These are phyloP conservation scores for Catharanthus roseus DNA, from an alignment of 257 asterid species.

Conservation along the genomic window DNA sequence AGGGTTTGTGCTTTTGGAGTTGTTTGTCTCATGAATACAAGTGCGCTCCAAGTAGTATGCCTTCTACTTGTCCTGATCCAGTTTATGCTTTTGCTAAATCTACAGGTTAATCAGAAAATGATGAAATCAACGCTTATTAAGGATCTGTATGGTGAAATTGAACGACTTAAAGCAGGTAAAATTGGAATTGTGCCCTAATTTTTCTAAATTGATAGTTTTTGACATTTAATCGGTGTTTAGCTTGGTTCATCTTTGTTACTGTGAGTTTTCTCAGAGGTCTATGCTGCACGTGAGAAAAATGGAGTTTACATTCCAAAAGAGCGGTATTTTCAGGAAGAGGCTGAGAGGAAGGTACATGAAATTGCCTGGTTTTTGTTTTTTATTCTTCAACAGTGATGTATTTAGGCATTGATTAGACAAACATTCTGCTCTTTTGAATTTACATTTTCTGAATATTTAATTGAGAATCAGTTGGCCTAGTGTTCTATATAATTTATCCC, in stretches of 20 bases:
- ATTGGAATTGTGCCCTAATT: background rate
- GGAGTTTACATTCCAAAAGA: slow-evolving; percentile 90
- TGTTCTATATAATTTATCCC: background rate
- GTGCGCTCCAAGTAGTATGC: background rate
- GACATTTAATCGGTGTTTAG: background rate
- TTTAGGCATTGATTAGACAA: background rate
- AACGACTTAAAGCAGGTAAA: slow-evolving; percentile 66
- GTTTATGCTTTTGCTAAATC: background rate
- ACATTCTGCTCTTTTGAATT: background rate
- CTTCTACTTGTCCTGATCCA: background rate
- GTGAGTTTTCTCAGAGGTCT: slow-evolving; percentile 48
- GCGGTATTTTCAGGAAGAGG: slow-evolving; percentile 74
- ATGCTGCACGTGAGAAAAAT: slow-evolving; percentile 81
- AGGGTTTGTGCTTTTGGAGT: background rate
- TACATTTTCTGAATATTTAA: background rate
- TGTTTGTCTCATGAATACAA: background rate
- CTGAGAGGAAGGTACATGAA: slow-evolving; percentile 57
- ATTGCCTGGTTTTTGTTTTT: background rate
- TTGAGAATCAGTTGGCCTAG: background rate
- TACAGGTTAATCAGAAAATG: slow-evolving; percentile 89
- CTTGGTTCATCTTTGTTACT: slow-evolving; percentile 4
- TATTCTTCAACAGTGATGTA: background rate
- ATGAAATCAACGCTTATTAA: slow-evolving; percentile 71
- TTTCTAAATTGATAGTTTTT: background rate
- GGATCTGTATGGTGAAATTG: slow-evolving; percentile 78